Base-by-base conservation (phyloP, 495 filamentous ascomycete species). In the Lasiosphaeris hirsuta region DNA sequence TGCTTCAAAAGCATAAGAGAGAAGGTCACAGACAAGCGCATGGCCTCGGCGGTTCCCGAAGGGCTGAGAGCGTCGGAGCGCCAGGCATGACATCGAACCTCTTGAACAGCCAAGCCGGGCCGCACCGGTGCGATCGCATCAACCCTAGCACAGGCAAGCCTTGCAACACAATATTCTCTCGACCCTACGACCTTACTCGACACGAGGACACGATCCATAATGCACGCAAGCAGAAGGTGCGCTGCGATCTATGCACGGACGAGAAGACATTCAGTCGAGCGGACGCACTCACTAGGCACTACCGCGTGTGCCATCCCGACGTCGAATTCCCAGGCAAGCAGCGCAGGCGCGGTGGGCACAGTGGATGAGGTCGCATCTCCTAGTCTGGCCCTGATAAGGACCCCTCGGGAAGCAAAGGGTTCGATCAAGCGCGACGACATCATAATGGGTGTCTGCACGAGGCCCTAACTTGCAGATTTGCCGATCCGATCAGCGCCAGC, bases 131-230 rank as follows among this genome's bases (percentile, higher is more conserved):
- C 71, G 86, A 90, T 67, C 87, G 91, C 54, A 90, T 90, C 72
- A 98, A 98, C 74, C 94, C 95, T 1, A 92, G 90, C 60, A 98
- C 94, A 4, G 89, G 89, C 52, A 97, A 97, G 75, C 90, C 93
- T 3, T 98, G 94, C 83, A 96, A 94, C 70, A 93, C 90, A 7
- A 78, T 94, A 55, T 98, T 98, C 77, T 96, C 93, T 1, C 82
- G 94, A n/a, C 92, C 93, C 35, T 98, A 98, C 81, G 94, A 98
- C 74, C 82, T 98, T 35, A 98, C 94, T 9, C 82, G 94, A 9
- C 94, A 98, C 69, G 94, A 98, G 72, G 93, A 96, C 63, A 97
- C 94, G 10, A 97, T 97, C 63, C 94, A 98, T 78, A 96, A 96
- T 63, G 88, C 86, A 4, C 82, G 86, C 63, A 96, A 96, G 82